Evolutionary conservation across 2,329 filamentous ascomycete species (phyloP).

Genomic region (Ambrosiella xylebori): DNA sequence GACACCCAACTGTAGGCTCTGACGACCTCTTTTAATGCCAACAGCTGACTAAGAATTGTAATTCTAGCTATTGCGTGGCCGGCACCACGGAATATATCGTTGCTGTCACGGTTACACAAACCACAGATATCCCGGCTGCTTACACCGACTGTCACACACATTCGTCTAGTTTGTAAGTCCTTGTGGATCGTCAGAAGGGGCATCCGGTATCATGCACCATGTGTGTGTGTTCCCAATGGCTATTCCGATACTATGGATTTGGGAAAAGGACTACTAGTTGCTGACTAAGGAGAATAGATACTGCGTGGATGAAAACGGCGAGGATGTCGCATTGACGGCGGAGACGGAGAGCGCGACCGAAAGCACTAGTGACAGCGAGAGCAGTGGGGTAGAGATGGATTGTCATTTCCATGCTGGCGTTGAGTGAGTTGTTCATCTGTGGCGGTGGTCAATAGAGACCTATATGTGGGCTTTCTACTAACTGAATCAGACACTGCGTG

Average conservation of each 20-base stretch:
- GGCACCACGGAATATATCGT: slow-evolving; percentile 27
- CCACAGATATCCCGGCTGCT: slow-evolving; percentile 36
- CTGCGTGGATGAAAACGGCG: slow-evolving; percentile 41
- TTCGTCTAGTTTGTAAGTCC: slow-evolving; percentile 34
- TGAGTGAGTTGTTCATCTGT: slow-evolving; percentile 36
- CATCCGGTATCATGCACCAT: neutral
- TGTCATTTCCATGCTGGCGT: slow-evolving; percentile 64
- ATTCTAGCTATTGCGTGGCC: slow-evolving; percentile 27
- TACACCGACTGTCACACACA: slow-evolving; percentile 52
- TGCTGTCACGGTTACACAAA: slow-evolving; percentile 33
- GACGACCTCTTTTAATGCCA: slow-evolving; percentile 1
- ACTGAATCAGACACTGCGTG: slow-evolving; percentile 37
- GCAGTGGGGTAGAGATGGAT: slow-evolving; percentile 21
- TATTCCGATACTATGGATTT: neutral
- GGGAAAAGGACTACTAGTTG: neutral
- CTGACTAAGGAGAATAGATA: slow-evolving; percentile 27
- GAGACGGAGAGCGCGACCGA: slow-evolving; percentile 17
- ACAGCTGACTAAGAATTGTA: neutral
- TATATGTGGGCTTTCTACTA: slow-evolving; percentile 12
- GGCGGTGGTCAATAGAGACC: neutral
- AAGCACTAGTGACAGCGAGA: neutral
- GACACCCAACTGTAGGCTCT: slow-evolving; percentile 22
- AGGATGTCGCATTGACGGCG: slow-evolving; percentile 37
- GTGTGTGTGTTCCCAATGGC: neutral
- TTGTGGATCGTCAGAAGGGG: neutral